phyloP scores from a whole-genome alignment of 352 stramenopile genomes.

The Blastocystis sp. region DNA sequence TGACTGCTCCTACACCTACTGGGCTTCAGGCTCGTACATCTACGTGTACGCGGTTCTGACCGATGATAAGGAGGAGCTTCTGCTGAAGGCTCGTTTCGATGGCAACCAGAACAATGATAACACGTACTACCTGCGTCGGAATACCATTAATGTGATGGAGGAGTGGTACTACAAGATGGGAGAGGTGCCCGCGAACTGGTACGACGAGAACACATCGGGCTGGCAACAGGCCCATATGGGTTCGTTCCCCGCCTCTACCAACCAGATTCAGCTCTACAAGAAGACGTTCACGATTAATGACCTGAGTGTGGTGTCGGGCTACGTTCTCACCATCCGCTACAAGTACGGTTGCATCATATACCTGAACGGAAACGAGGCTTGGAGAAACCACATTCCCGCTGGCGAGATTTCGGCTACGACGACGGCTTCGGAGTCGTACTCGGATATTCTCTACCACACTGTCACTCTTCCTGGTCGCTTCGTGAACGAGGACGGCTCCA shows the following conservation, averaged over 20 bases:
- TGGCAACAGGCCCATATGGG: background rate
- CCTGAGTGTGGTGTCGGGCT: background rate
- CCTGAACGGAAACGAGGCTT: conserved; percentile 27
- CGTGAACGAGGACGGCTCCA: background rate
- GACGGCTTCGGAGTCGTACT: background rate
- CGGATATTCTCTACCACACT: background rate
- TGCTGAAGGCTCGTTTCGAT: background rate
- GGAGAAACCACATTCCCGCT: background rate
- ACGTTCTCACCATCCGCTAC: conserved; percentile 1
- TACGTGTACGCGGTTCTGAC: background rate
- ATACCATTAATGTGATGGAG: background rate
- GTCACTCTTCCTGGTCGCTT: background rate
- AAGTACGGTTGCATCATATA: conserved; percentile 17
- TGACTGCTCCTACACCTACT: background rate
- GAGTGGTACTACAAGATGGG: conserved; percentile 20
- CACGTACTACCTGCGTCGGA: background rate
- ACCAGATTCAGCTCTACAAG: background rate
- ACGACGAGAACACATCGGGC: background rate
- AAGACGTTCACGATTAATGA: background rate
- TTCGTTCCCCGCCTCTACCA: background rate
- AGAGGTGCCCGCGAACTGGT: background rate
- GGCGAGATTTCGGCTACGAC: background rate
- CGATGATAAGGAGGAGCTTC: background rate
- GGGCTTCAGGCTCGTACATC: background rate
- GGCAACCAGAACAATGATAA: background rate